Conservation (phyloP, 306 rosid genomes). For the Trifolium subterraneum region DNA sequence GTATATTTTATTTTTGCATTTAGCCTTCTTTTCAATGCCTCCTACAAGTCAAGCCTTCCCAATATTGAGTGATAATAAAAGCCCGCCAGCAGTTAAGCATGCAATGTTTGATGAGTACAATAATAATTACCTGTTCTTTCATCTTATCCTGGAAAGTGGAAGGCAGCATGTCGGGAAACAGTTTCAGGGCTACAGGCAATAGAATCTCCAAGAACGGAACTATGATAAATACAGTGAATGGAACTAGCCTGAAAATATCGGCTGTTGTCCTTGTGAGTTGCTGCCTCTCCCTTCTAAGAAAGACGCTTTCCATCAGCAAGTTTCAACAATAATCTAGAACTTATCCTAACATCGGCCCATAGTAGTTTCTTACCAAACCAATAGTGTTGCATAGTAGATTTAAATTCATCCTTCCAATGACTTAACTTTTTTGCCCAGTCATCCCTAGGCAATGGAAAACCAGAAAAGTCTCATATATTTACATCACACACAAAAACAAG, state of each 20-base stretch:
- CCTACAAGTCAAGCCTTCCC: conserved; percentile 59
- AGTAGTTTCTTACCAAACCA: conserved; percentile 85
- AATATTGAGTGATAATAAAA: conserved; percentile 39
- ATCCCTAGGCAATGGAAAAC: conserved; percentile 56
- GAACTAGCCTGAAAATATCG: conserved; percentile 90
- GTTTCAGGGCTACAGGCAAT: conserved; percentile 75
- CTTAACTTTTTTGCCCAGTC: conserved; percentile 85
- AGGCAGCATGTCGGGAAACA: conserved; percentile 91
- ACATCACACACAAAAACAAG: conserved; percentile 29
- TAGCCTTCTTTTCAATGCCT: conserved; percentile 79
- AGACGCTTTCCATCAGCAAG: conserved; percentile 85
- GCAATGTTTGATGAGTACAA: conserved; percentile 23
- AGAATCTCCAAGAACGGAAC: conserved; percentile 90
- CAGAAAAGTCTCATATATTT: conserved; percentile 34
- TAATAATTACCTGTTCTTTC: conserved; percentile 76
- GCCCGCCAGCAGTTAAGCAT: conserved; percentile 19
- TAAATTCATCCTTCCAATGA: conserved; percentile 68
- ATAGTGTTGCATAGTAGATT: conserved; percentile 78
- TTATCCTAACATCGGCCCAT: conserved; percentile 77
- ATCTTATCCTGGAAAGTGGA: conserved; percentile 90
- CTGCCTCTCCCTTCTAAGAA: conserved; percentile 87
- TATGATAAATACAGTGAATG: conserved; percentile 75
- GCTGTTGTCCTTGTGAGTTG: conserved; percentile 90
- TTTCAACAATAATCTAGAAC: conserved; percentile 73
- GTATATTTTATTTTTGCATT: conserved; percentile 92